phyloP scores from a whole-genome alignment of 805 yeast species.

The Starmerella bombi region DNA sequence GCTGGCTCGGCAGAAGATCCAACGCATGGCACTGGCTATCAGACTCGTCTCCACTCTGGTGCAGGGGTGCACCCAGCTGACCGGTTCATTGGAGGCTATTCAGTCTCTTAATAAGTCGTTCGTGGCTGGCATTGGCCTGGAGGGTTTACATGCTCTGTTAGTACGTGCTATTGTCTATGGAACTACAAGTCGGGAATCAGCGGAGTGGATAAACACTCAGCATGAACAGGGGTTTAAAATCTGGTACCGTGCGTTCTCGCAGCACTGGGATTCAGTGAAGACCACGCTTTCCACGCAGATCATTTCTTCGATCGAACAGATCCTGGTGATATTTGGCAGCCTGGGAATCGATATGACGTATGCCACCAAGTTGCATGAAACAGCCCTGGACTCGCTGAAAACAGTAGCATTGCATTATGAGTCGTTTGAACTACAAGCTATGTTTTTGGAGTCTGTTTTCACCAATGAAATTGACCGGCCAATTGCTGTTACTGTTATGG shows the following conservation, averaged over 20 bases:
- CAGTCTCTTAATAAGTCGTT: background rate
- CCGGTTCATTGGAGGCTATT: background rate
- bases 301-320: conserved; percentile 2
- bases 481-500: conserved; percentile 10
- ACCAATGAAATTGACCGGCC: conserved; percentile 17
- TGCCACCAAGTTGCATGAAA: conserved; percentile 1
- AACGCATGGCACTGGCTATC: background rate
- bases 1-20: background rate
- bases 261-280: conserved; percentile 8
- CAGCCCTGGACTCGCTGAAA: background rate
- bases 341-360: background rate
- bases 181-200: background rate
- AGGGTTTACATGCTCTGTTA: background rate
- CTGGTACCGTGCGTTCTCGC: conserved; percentile 17
- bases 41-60: background rate
- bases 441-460: conserved; percentile 16
- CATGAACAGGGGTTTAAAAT: conserved; percentile 21
- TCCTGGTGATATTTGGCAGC: conserved; percentile 6
- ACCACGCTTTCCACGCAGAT: conserved; percentile 1
- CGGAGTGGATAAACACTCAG: conserved; percentile 17
- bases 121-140: background rate
- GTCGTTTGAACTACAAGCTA: conserved; percentile 13
- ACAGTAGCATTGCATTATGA: background rate
- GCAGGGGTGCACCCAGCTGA: background rate
- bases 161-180: background rate